A percentile compares a stretch with the other conserved stretches of the same genome.
Evolutionary conservation across 495 filamentous ascomycete species (phyloP).

Genomic region (Neurospora sp.): DNA sequence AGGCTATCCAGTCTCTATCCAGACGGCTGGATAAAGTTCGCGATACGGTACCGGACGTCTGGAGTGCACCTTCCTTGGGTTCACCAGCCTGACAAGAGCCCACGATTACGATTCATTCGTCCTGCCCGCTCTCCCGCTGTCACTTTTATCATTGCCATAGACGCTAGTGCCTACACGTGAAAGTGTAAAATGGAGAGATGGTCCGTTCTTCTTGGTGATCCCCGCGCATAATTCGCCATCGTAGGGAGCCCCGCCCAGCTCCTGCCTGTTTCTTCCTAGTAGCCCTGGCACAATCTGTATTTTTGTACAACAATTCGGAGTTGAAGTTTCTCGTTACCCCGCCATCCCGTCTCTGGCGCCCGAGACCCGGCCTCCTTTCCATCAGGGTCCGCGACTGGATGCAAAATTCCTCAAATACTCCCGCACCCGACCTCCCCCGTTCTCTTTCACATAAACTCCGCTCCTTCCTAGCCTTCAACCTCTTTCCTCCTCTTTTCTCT

Average conservation of each 20-base stretch:
- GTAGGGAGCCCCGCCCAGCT: background rate
- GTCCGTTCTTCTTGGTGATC: background rate
- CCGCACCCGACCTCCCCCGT: conserved; percentile 11
- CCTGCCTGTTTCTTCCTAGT: background rate
- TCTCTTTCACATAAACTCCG: background rate
- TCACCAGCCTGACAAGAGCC: background rate
- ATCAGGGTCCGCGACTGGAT: conserved; percentile 7
- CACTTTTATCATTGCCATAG: background rate
- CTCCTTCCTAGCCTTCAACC: background rate
- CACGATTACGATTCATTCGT: background rate
- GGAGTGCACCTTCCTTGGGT: background rate
- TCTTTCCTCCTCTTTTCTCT: conserved; percentile 16
- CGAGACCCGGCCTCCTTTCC: conserved; percentile 17
- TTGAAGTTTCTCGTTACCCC: conserved; percentile 10
- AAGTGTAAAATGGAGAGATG: background rate
- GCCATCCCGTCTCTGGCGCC: conserved; percentile 9
- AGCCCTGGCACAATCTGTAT: background rate
- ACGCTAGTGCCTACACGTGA: background rate
- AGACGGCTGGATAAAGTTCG: background rate
- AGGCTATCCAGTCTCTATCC: background rate
- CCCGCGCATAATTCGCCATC: background rate
- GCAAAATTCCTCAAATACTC: conserved; percentile 30
- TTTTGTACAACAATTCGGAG: conserved; percentile 10
- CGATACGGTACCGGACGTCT: background rate
- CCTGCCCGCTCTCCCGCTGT: background rate